These are phyloP conservation scores for Boletus albobrunnescens DNA, from an alignment of 1,284 basidiomycete species.

Conservation along the genomic window DNA sequence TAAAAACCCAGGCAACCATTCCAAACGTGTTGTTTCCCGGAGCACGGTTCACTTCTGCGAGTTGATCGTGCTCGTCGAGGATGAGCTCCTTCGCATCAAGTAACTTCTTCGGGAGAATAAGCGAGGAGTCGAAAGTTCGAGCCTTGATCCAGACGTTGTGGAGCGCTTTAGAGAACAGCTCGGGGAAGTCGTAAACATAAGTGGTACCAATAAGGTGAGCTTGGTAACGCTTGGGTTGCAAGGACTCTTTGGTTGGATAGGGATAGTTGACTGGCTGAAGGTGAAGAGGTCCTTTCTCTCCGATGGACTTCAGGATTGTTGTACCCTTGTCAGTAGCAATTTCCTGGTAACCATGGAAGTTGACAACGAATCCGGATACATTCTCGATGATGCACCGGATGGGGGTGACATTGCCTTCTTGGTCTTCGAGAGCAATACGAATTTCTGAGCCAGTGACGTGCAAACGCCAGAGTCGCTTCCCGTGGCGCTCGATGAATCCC, in stretches of 20 bases:
- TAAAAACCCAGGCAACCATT: slow-evolving; percentile 99
- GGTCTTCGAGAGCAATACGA: slow-evolving; percentile 90
- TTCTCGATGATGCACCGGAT: slow-evolving; percentile 98
- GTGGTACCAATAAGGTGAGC: slow-evolving; percentile 99
- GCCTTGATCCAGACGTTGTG: slow-evolving; percentile 89
- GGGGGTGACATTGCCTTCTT: slow-evolving; percentile 88
- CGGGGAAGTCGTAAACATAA: slow-evolving; percentile 99
- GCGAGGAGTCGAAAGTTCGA: slow-evolving; percentile 58
- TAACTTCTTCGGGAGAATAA: slow-evolving; percentile 74
- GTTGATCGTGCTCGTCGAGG: slow-evolving; percentile 88
- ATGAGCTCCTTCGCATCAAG: slow-evolving; percentile 87
- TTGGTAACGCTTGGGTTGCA: slow-evolving; percentile 98
- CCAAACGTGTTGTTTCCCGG: slow-evolving; percentile 94
- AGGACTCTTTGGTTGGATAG: slow-evolving; percentile 97
- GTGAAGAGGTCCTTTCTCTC: slow-evolving; percentile 90
- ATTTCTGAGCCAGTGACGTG: slow-evolving; percentile 99
- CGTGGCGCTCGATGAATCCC: slow-evolving; percentile 97
- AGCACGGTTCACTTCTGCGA: slow-evolving; percentile 86
- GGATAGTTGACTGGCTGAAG: slow-evolving; percentile 88
- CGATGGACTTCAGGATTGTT: slow-evolving; percentile 93
- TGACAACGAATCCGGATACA: slow-evolving; percentile 97
- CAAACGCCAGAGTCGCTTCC: slow-evolving; percentile 95
- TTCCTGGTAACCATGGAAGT: slow-evolving; percentile 99
- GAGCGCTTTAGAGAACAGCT: slow-evolving; percentile 94
- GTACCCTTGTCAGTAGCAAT: slow-evolving; percentile 93